phyloP scores from a whole-genome alignment of 2,329 filamentous ascomycete genomes.

The Hymenoscyphus albidus region DNA sequence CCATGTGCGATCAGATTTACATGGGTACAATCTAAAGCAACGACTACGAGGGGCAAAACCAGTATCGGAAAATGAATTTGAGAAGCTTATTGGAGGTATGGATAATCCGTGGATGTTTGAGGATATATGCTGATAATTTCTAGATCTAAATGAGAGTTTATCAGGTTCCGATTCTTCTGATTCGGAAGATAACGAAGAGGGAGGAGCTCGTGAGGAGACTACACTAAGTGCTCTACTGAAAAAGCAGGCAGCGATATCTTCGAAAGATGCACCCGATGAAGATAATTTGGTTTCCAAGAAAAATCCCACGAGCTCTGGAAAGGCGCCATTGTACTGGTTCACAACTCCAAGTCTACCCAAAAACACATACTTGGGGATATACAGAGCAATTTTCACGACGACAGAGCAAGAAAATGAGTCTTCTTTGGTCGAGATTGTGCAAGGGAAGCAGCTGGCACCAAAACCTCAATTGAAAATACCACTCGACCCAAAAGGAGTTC shows the following conservation, averaged over 20 bases:
- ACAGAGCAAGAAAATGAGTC: constrained; percentile 63
- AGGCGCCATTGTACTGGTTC: constrained; percentile 81
- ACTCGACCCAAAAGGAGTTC: constrained; percentile 51
- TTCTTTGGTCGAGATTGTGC: constrained; percentile 63
- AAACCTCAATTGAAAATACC: constrained; percentile 45
- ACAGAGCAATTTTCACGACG: constrained; percentile 73
- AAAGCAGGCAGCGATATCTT: constrained; percentile 71
- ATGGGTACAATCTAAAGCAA: constrained; percentile 92
- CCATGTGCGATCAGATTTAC: constrained; percentile 86
- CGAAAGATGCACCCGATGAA: constrained; percentile 42
- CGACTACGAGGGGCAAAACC: constrained; percentile 70
- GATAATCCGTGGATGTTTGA: neutral
- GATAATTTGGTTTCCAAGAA: constrained; percentile 45
- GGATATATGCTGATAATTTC: constrained; percentile 10
- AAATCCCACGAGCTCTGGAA: constrained; percentile 55
- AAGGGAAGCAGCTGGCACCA: constrained; percentile 72
- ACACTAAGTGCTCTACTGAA: constrained; percentile 74
- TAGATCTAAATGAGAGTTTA: constrained; percentile 80
- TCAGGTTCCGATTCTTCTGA: constrained; percentile 78
- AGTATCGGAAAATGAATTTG: constrained; percentile 79
- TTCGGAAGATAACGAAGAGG: constrained; percentile 62
- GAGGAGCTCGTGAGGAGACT: constrained; percentile 56
- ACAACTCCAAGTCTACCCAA: constrained; percentile 68
- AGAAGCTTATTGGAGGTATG: constrained; percentile 66
- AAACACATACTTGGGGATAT: constrained; percentile 80